phyloP scores from a whole-genome alignment of 2,329 filamentous ascomycete species.

The Hymenoscyphus infarciens region DNA sequence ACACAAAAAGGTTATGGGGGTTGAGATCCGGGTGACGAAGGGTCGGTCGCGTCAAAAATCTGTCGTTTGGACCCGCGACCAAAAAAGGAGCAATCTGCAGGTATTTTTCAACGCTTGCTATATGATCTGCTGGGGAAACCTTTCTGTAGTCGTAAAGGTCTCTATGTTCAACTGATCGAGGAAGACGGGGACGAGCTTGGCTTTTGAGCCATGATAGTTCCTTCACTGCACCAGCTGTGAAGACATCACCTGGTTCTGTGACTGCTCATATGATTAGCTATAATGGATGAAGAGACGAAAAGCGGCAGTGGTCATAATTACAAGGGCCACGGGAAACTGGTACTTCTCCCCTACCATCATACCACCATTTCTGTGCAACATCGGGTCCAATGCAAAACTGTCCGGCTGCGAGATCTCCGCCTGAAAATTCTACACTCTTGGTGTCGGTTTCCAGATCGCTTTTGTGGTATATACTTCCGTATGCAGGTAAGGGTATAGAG shows the following conservation, averaged over 20 bases:
- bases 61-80: not conserved
- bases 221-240: slow-evolving; percentile 9
- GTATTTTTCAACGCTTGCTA: slow-evolving; percentile 14
- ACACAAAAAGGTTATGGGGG: slow-evolving; percentile 34
- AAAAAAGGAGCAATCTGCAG: slow-evolving; percentile 9
- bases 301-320: slow-evolving; percentile 1
- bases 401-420: not conserved
- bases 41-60: slow-evolving; percentile 12
- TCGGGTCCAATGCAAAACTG: slow-evolving; percentile 7
- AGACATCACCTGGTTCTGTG: slow-evolving; percentile 2
- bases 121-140: slow-evolving; percentile 10
- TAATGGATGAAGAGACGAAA: not conserved
- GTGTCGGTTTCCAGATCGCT: not conserved
- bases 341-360: slow-evolving; percentile 7
- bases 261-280: slow-evolving; percentile 7
- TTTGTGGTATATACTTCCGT: slow-evolving; percentile 9
- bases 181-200: slow-evolving; percentile 9
- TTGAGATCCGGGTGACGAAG: slow-evolving; percentile 19
- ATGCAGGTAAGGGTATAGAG: slow-evolving; percentile 9
- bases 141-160: slow-evolving; percentile 5
- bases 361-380: slow-evolving; percentile 11
- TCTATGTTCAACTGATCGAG: slow-evolving; percentile 8
- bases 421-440: not conserved
- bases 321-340: slow-evolving; percentile 7
- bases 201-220: slow-evolving; percentile 13